A percentile compares a stretch with the other conserved stretches of the same genome.
phyloP scores from a whole-genome alignment of 148 eudicot species.

The Linanthus parryae region DNA sequence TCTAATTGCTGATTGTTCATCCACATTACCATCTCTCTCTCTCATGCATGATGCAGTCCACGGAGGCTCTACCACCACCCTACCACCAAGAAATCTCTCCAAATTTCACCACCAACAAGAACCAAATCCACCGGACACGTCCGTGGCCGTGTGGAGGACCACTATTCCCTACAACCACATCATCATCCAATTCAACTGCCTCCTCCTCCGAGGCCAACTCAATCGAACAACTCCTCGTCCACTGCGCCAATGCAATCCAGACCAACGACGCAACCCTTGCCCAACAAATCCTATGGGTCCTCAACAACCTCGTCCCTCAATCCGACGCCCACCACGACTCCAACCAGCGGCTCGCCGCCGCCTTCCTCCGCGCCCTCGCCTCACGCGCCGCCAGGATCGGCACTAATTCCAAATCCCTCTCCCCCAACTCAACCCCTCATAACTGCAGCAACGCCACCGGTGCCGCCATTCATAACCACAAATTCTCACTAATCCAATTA shows the following conservation, averaged over 20 bases:
- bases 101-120: conserved; percentile 23
- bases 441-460: conserved; percentile 30
- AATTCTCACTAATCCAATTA: conserved; percentile 59
- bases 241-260: conserved; percentile 84
- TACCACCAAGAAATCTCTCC: conserved; percentile 24
- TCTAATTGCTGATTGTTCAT: neutral
- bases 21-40: neutral
- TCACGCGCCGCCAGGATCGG: conserved; percentile 50
- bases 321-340: conserved; percentile 92
- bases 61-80: conserved; percentile 39
- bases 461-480: conserved; percentile 27
- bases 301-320: conserved; percentile 72
- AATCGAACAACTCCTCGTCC: conserved; percentile 80
- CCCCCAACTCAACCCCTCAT: no score
- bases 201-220: conserved; percentile 54
- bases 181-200: conserved; percentile 22
- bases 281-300: conserved; percentile 90
- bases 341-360: conserved; percentile 69
- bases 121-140: conserved; percentile 22
- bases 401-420: no score
- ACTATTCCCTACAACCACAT: conserved; percentile 27
- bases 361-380: conserved; percentile 77
- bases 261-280: conserved; percentile 73
- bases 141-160: conserved; percentile 60
- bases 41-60: conserved; percentile 57